Evolutionary conservation across 2,329 filamentous ascomycete genomes (phyloP), one percentile per base, ranked within the genome.

Genomic region (Davidsoniella eucalypti): DNA sequence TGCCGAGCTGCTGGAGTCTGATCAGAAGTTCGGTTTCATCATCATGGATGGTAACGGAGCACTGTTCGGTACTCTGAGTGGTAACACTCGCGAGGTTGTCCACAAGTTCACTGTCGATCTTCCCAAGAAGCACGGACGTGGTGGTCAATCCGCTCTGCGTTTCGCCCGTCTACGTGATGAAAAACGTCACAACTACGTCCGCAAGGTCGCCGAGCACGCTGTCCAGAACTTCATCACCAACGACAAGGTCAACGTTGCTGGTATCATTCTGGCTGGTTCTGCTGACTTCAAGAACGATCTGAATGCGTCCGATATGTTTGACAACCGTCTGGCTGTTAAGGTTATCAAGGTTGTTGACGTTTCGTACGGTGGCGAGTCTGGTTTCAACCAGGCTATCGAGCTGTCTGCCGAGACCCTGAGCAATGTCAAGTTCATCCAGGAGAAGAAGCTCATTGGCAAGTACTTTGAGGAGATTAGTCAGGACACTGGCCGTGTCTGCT

Each of bases 301-400:
- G 49, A 96, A 96, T 69, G 86, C 85, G 61, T 96, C 92, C 54
- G 92, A 98, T 67, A 75, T 98, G 75, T 98, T 98, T 66, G 92
- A 98, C 66, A 76, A 81, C 62, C 88, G 92, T 66, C 76, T 98
- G 51, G 80, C 85, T 60, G 71, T 79, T 64, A 98, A 98, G 75
- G 92, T 98, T 61, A 96, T 98, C 76, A 98, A 98, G 71, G 85
- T 98, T 42, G 93, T 98, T 36, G 92, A 98, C 65, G 93, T 98
- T 42, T 96, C 90, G 12, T 98, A 98, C 61, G 92, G 92, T 65
- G 92, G 92, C 59, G 93, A 98, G 71, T 96, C 96, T 72, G 92
- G 92, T 44, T 98, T 98, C 77, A 98, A 98, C 72, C 93, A 98
- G 71, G 92, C 92, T 54, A 98, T 98, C 56, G 92, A 98, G 64